phyloP scores from a whole-genome alignment of 2,329 filamentous ascomycete species.

The Penicillium sclerotiorum region DNA sequence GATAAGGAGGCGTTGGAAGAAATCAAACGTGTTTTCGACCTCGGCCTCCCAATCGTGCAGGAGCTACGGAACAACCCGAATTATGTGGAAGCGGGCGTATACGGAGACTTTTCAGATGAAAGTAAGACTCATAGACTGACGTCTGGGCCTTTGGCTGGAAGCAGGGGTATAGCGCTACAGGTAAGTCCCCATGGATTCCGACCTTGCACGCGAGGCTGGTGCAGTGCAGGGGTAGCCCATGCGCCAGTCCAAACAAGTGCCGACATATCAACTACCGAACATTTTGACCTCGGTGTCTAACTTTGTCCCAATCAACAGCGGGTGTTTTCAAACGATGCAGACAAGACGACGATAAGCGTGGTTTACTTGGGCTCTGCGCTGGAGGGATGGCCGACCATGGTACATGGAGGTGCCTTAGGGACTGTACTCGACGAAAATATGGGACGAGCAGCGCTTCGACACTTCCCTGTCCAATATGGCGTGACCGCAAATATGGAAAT shows the following conservation, averaged over 20 bases:
- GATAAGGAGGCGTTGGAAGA: slow-evolving; percentile 33
- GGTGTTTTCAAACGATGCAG: slow-evolving; percentile 64
- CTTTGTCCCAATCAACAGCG: too few relatives aligned
- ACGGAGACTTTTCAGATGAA: slow-evolving; percentile 38
- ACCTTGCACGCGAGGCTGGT: slow-evolving; percentile 9
- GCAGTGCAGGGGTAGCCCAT: background rate
- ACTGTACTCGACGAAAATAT: slow-evolving; percentile 71
- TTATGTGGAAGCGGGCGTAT: slow-evolving; percentile 43
- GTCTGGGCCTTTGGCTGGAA: slow-evolving; percentile 43
- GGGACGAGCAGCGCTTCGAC: slow-evolving; percentile 61
- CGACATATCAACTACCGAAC: slow-evolving; percentile 20
- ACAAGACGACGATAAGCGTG: slow-evolving; percentile 63
- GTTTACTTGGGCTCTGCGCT: slow-evolving; percentile 68
- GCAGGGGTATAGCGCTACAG: slow-evolving; percentile 44
- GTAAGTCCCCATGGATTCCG: slow-evolving; percentile 26
- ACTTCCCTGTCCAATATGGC: slow-evolving; percentile 53
- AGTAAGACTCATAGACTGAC: slow-evolving; percentile 40
- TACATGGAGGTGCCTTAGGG: slow-evolving; percentile 71
- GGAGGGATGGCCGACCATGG: slow-evolving; percentile 70
- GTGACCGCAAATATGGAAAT: slow-evolving; percentile 62
- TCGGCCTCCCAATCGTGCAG: slow-evolving; percentile 39
- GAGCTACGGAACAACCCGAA: slow-evolving; percentile 41
- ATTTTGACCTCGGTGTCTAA: too few relatives aligned
- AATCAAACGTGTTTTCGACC: slow-evolving; percentile 37
- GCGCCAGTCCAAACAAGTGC: slow-evolving; percentile 12